Percentiles rank a stretch among this genome's conserved stretches.
Evolutionary conservation across 2,329 filamentous ascomycete species (phyloP).

Genomic region (Claviceps africana): DNA sequence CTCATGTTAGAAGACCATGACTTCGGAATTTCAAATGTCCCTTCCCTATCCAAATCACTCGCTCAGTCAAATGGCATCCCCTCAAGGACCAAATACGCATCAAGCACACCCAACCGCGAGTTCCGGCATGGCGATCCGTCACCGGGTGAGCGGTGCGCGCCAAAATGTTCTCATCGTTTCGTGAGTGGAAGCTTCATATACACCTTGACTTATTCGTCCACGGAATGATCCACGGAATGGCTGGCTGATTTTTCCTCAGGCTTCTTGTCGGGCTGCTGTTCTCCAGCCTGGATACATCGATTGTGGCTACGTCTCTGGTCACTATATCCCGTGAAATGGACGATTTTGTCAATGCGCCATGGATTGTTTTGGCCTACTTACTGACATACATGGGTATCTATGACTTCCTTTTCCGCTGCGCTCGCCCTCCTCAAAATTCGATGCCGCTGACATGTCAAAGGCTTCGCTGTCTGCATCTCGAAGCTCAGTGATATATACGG

Average conservation of each 20-base stretch:
- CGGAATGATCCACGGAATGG: neutral
- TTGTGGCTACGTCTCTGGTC: conserved; percentile 44
- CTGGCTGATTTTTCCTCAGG: conserved; percentile 15
- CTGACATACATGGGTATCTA: conserved; percentile 38
- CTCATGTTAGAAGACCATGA: conserved; percentile 9
- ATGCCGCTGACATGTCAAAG: conserved; percentile 20
- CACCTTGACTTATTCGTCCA: neutral
- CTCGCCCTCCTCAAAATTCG: neutral
- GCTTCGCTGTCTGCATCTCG: conserved; percentile 44
- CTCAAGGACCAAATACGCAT: conserved; percentile 3
- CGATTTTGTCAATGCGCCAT: conserved; percentile 37
- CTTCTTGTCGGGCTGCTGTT: conserved; percentile 40
- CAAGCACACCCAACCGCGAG: neutral
- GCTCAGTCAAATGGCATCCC: conserved; percentile 16
- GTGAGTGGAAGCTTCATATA: conserved; percentile 10
- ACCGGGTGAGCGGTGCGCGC: conserved; percentile 8
- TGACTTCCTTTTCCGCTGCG: neutral
- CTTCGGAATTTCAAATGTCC: conserved; percentile 15
- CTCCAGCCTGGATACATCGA: conserved; percentile 43
- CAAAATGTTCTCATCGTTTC: conserved; percentile 22
- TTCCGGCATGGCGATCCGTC: neutral
- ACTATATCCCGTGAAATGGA: conserved; percentile 38
- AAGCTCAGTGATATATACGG: conserved; percentile 47
- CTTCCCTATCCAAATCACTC: conserved; percentile 21
- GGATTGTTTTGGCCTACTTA: conserved; percentile 42